These are phyloP conservation scores for Mortierella alpina DNA, from an alignment of 192 early-diverging fungal genomes.

Conservation along the genomic window DNA sequence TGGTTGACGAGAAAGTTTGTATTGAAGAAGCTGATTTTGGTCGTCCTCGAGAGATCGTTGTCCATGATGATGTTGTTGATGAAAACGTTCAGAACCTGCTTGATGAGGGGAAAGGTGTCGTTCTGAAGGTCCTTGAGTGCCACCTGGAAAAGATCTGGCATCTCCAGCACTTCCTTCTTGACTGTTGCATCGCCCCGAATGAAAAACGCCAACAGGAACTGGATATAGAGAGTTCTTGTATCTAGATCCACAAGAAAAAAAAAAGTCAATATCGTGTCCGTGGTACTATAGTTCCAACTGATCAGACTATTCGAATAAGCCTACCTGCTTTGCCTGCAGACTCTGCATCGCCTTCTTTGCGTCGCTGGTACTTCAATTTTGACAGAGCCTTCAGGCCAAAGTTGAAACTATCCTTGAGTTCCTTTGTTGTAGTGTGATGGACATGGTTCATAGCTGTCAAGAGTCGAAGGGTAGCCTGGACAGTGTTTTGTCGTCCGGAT, in stretches of 20 bases:
- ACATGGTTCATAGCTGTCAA: slow-evolving; percentile 72
- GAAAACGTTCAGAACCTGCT: slow-evolving; percentile 63
- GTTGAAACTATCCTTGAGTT: slow-evolving; percentile 78
- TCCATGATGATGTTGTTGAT: slow-evolving; percentile 76
- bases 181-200: slow-evolving; percentile 70
- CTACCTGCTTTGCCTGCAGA: slow-evolving; percentile 43
- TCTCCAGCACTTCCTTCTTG: slow-evolving; percentile 79
- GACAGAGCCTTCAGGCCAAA: slow-evolving; percentile 72
- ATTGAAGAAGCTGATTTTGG: slow-evolving; percentile 78
- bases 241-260: slow-evolving; percentile 55
- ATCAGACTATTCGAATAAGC: background rate
- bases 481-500: slow-evolving; percentile 64
- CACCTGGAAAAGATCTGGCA: slow-evolving; percentile 74
- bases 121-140: slow-evolving; percentile 76
- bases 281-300: background rate
- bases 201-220: slow-evolving; percentile 85
- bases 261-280: background rate
- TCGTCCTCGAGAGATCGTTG: slow-evolving; percentile 59
- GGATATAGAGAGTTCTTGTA: slow-evolving; percentile 76
- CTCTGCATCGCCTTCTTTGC: slow-evolving; percentile 55
- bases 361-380: slow-evolving; percentile 33
- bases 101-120: slow-evolving; percentile 73
- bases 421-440: slow-evolving; percentile 65
- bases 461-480: slow-evolving; percentile 71
- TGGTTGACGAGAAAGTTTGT: slow-evolving; percentile 75